Conservation (phyloP, 768 basidiomycete genomes). For the Panellus pusillus region DNA sequence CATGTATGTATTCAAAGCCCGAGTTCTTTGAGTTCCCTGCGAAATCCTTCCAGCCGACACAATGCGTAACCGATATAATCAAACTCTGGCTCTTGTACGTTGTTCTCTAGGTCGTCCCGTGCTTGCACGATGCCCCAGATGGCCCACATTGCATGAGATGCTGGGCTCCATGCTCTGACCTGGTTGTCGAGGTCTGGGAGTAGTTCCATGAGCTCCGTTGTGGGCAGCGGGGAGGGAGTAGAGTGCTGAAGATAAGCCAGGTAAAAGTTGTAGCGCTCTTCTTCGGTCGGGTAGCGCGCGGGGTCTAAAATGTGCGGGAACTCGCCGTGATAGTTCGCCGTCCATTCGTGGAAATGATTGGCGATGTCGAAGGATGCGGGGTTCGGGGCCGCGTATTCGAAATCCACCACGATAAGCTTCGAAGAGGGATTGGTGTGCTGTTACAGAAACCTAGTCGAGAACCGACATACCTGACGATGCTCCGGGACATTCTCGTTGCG, state of each 20-base stretch:
- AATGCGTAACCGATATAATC: conserved; percentile 86
- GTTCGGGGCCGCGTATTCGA: conserved; percentile 94
- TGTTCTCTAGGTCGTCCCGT: conserved; percentile 64
- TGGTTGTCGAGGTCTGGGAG: conserved; percentile 70
- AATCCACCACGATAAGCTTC: conserved; percentile 94
- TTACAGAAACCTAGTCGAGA: conserved; percentile 1
- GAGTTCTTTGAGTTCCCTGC: conserved; percentile 45
- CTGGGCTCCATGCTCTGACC: conserved; percentile 86
- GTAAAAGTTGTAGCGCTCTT: conserved; percentile 84
- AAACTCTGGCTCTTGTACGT: conserved; percentile 70
- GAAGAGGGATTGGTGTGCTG: conserved; percentile 8
- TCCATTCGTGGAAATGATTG: conserved; percentile 98
- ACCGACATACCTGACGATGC: conserved; percentile 65
- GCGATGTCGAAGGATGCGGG: conserved; percentile 94
- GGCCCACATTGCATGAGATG: conserved; percentile 90
- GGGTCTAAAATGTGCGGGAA: conserved; percentile 66
- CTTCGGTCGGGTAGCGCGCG: conserved; percentile 67
- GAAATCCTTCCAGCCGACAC: conserved; percentile 66
- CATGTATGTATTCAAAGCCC: conserved; percentile 1
- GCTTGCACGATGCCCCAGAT: conserved; percentile 95
- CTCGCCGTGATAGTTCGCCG: conserved; percentile 78
- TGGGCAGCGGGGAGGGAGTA: conserved; percentile 31
- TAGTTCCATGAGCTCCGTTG: conserved; percentile 38
- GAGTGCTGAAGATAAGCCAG: conserved; percentile 71
- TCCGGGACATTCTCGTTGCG: conserved; percentile 58